Conservation (phyloP, 1,139 yeast genomes). For the Pneumocystis jirovecii region DNA sequence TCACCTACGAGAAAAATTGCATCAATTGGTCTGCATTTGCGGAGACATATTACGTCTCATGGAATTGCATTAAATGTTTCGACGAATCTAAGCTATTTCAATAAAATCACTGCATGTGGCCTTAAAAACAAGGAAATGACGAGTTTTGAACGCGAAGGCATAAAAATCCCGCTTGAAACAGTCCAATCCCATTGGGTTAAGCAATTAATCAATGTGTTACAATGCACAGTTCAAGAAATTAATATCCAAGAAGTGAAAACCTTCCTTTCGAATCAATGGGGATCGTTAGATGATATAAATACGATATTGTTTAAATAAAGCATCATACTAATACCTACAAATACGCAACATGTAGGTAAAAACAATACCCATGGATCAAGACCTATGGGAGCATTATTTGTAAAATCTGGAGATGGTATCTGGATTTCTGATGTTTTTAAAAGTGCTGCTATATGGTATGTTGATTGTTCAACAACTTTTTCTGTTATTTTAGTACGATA, state of each 20-base stretch:
- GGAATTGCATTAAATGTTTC: slow-evolving; percentile 71
- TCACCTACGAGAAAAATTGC: slow-evolving; percentile 48
- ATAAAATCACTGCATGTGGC: slow-evolving; percentile 73
- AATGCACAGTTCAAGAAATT: not conserved
- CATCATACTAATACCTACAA: not conserved
- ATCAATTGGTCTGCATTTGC: slow-evolving; percentile 77
- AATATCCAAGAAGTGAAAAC: not conserved
- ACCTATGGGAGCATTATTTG: not conserved
- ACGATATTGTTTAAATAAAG: not conserved
- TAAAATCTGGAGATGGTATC: not conserved
- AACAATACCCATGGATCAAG: not conserved
- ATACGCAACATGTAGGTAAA: not conserved
- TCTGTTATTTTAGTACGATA: not conserved
- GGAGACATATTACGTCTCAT: slow-evolving; percentile 73
- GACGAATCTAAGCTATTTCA: slow-evolving; percentile 60
- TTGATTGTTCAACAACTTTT: not conserved
- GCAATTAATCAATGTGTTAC: not conserved
- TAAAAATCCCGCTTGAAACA: not conserved
- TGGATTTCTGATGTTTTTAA: not conserved
- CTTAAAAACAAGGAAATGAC: slow-evolving; percentile 47
- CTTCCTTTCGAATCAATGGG: not conserved
- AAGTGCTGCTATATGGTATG: not conserved
- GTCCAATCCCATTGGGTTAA: not conserved
- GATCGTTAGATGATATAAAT: not conserved
- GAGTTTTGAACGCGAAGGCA: slow-evolving; percentile 24